Evolutionary conservation across 495 filamentous ascomycete genomes (phyloP).

Genomic region (Platismatia glauca): DNA sequence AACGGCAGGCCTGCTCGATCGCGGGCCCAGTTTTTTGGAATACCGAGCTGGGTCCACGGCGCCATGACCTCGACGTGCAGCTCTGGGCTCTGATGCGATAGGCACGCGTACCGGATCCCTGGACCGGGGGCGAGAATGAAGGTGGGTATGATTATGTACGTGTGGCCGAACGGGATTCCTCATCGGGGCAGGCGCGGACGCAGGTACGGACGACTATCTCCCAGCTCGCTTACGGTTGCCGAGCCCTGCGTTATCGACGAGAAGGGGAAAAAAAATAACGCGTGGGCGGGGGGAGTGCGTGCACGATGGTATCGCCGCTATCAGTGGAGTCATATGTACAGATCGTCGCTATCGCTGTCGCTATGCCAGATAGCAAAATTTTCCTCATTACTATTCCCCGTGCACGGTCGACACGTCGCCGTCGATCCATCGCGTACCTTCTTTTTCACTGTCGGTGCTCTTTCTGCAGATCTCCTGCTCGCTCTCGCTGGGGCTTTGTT

Average conservation of each 20-base stretch:
- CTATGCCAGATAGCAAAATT: not conserved
- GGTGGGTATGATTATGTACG: too few relatives aligned
- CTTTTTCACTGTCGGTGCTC: slow-evolving; percentile 23
- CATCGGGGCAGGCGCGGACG: not conserved
- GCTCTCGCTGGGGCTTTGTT: slow-evolving; percentile 23
- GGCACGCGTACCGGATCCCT: not conserved
- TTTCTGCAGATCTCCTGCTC: slow-evolving; percentile 21
- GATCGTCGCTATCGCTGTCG: not conserved
- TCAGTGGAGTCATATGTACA: not conserved
- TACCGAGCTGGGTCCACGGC: not conserved
- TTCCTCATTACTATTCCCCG: not conserved
- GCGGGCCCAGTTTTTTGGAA: too few relatives aligned
- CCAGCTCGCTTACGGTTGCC: slow-evolving; percentile 5
- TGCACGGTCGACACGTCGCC: slow-evolving; percentile 5
- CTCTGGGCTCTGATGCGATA: not conserved
- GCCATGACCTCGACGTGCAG: not conserved
- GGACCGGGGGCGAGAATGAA: too few relatives aligned
- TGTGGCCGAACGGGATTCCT: not conserved
- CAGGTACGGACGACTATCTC: not conserved
- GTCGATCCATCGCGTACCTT: slow-evolving; percentile 24
- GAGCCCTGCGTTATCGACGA: not conserved
- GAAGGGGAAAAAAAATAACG: not conserved
- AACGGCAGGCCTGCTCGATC: not conserved
- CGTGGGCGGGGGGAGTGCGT: not conserved
- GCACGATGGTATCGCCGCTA: not conserved